A percentile compares a stretch with the other conserved stretches of the same genome.
Evolutionary conservation across 2,329 filamentous ascomycete species (phyloP).

Genomic region (Periconia macrospinosa): DNA sequence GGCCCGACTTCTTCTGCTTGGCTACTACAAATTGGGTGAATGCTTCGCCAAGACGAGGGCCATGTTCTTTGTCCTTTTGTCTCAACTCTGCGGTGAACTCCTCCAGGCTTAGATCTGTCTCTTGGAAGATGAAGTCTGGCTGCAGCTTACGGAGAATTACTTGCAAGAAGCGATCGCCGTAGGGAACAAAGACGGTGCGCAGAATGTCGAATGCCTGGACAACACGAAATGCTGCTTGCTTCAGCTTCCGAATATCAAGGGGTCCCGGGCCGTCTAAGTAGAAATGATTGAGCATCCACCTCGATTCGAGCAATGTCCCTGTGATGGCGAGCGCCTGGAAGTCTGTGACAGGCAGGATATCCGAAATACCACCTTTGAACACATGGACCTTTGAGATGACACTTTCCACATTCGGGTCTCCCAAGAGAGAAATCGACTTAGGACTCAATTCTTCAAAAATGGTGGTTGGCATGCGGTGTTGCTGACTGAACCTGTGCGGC

Average conservation of each 20-base stretch:
- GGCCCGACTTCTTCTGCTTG: slow-evolving; percentile 31
- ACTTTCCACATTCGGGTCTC: slow-evolving; percentile 37
- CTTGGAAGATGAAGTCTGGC: slow-evolving; percentile 34
- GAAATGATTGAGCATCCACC: slow-evolving; percentile 42
- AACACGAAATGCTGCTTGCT: slow-evolving; percentile 33
- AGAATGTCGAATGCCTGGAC: slow-evolving; percentile 39
- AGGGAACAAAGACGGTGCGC: slow-evolving; percentile 38
- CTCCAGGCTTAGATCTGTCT: slow-evolving; percentile 33
- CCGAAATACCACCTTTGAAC: slow-evolving; percentile 39
- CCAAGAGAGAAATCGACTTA: slow-evolving; percentile 34
- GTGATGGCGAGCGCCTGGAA: slow-evolving; percentile 39
- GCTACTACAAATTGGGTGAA: slow-evolving; percentile 36
- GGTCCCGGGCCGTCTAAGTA: slow-evolving; percentile 33
- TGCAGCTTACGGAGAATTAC: slow-evolving; percentile 34
- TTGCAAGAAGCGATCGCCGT: slow-evolving; percentile 37
- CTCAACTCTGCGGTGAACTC: slow-evolving; percentile 31
- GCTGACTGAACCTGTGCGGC: slow-evolving; percentile 14
- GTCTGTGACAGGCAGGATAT: slow-evolving; percentile 36
- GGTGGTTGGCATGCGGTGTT: slow-evolving; percentile 24
- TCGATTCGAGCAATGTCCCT: slow-evolving; percentile 35
- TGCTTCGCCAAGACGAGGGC: slow-evolving; percentile 31
- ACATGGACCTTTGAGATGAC: slow-evolving; percentile 40
- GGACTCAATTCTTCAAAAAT: slow-evolving; percentile 26
- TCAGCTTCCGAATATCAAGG: slow-evolving; percentile 34
- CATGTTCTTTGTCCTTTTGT: slow-evolving; percentile 32